Conservation (phyloP, 805 yeast species). For the Pichia ethanolica region DNA sequence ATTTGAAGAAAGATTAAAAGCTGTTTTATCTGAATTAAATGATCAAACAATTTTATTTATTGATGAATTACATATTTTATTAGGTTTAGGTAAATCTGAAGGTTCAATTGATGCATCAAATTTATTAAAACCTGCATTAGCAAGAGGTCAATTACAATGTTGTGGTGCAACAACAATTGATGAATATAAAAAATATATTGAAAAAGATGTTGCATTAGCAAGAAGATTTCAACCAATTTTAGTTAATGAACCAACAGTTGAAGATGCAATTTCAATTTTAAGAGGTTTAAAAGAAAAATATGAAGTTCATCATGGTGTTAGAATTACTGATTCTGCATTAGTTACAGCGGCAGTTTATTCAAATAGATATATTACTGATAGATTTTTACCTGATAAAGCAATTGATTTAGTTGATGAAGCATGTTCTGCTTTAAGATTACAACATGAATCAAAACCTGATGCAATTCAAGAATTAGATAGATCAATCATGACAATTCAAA, state of each 20-base stretch:
- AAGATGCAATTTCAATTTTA: conserved; percentile 90
- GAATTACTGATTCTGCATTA: conserved; percentile 88
- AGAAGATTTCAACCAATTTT: conserved; percentile 97
- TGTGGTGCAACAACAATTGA: conserved; percentile 97
- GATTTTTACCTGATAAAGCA: conserved; percentile 95
- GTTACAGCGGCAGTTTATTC: conserved; percentile 94
- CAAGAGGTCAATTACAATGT: conserved; percentile 93
- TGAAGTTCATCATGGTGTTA: conserved; percentile 96
- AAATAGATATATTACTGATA: conserved; percentile 86
- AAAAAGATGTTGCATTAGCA: conserved; percentile 97
- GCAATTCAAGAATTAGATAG: conserved; percentile 86
- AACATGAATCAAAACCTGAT: conserved; percentile 96
- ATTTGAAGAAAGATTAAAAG: conserved; percentile 83
- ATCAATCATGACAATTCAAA: conserved; percentile 85
- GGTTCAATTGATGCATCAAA: conserved; percentile 97
- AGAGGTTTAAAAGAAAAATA: conserved; percentile 94
- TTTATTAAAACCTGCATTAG: conserved; percentile 91
- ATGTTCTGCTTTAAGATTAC: conserved; percentile 88
- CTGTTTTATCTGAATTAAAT: conserved; percentile 76
- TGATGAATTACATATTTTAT: conserved; percentile 82
- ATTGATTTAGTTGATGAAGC: conserved; percentile 94
- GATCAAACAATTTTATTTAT: conserved; percentile 72
- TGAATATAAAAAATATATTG: conserved; percentile 86
- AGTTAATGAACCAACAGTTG: conserved; percentile 86
- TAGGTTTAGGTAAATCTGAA: conserved; percentile 89